phyloP scores from a whole-genome alignment of 176 grass and related monocot genomes.

The Bromus sterilis region DNA sequence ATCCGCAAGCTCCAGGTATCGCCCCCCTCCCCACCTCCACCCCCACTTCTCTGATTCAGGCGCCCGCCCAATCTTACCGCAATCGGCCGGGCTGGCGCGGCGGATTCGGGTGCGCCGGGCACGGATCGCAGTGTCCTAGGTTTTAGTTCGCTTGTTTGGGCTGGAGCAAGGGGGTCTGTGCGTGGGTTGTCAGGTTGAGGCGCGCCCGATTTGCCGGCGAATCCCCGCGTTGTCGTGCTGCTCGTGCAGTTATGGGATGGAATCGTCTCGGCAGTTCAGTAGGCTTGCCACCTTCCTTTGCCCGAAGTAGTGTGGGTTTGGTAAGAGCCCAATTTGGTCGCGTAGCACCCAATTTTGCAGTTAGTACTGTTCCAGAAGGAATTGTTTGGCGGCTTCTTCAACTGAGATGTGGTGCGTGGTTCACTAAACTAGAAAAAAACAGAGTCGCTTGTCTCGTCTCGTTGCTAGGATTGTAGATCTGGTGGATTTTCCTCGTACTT shows the following conservation, averaged over 20 bases:
- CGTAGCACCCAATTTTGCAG: neutral
- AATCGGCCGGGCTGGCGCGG: neutral
- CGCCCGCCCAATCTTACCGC: neutral
- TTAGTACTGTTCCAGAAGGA: neutral
- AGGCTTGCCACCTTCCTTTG: neutral
- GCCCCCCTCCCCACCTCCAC: neutral
- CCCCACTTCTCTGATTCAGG: neutral
- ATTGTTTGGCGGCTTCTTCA: neutral
- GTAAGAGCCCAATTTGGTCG: neutral
- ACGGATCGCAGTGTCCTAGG: neutral
- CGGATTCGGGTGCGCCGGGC: neutral
- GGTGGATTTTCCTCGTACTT: neutral
- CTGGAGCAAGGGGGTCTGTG: neutral
- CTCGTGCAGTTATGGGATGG: neutral
- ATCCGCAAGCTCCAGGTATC: conserved; percentile 72
- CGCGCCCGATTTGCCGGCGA: conserved; percentile 20
- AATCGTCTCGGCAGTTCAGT: neutral
- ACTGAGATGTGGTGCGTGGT: neutral
- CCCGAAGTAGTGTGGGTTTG: neutral
- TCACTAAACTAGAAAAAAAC: neutral
- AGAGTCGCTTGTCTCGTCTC: neutral
- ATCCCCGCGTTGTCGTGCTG: neutral
- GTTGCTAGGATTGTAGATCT: neutral
- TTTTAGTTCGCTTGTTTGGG: neutral
- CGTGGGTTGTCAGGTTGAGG: neutral